Evolutionary conservation across 306 rosid species (phyloP), one percentile per base, ranked within the genome.

Genomic region (Castanospermum australe): DNA sequence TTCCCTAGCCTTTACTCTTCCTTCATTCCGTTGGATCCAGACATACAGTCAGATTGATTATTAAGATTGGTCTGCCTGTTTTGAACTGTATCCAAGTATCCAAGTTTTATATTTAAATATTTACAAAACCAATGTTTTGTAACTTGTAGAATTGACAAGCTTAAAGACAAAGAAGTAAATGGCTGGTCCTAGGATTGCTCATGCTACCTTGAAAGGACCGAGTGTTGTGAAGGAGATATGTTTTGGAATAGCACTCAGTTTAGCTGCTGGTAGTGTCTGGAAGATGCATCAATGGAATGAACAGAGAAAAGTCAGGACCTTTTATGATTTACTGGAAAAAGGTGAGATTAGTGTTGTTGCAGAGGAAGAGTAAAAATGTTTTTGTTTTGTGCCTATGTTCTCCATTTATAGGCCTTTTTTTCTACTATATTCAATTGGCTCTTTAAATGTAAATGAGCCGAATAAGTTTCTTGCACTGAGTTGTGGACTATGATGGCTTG

Each of bases 221-320:
- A 94, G 97, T 54, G 97, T 94, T 25, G 91, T 94, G n/a, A 94
- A 92, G 89, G 98, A 94, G 92, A 24, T 94, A 67, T 4, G 87
- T 63, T 86, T 84, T 14, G 97, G 91, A 17, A 17, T 82, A 30
- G 75, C 67, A 1, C 88, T 94, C 4, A 94, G 88, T 36, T 0
- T 91, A 63, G 85, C 89, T 61, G 92, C 90, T 48, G 98, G 94
- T 12, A 47, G 93, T 87, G 60, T 94, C 51, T 94, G 98, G 94
- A 94, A 94, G 83, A 94, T 89, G 97, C 89, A 94, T 81, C 98
- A 94, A 82, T 94, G 98, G 98, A 94, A 94, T 83, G 97, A 94
- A 71, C 98, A 94, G 88, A 88, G 91, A 80, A 94, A 83, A 79
- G 65, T 67, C 63, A 88, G 97, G 86, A 10, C 90, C 45, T 94